Evolutionary conservation across 495 filamentous ascomycete genomes (phyloP).

Genomic region (Penicillium verhagenii): DNA sequence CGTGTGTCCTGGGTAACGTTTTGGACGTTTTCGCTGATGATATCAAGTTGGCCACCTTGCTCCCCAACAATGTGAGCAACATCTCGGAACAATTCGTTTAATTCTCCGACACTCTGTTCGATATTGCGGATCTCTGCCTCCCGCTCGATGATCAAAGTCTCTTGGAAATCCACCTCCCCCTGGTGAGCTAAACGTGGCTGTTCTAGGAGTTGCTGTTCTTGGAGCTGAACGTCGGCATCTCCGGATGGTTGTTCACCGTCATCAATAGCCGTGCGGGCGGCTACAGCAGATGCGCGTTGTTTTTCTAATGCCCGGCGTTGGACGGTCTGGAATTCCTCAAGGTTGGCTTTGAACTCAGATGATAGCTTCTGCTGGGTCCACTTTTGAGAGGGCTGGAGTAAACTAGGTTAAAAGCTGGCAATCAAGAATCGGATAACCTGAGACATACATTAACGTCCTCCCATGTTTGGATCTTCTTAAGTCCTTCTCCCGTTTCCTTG

Average conservation of each 20-base stretch:
- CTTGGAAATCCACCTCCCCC: conserved; percentile 97
- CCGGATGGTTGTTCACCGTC: conserved; percentile 43
- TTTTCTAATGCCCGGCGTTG: conserved; percentile 90
- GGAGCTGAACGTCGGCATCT: conserved; percentile 44
- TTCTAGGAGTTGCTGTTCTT: conserved; percentile 72
- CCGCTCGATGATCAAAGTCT: conserved; percentile 89
- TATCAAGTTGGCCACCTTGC: conserved; percentile 87
- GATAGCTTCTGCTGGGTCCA: conserved; percentile 95
- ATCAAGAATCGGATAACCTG: neutral
- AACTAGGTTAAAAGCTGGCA: conserved; percentile 10
- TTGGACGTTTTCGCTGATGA: conserved; percentile 84
- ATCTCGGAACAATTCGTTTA: conserved; percentile 96
- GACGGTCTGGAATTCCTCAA: conserved; percentile 85
- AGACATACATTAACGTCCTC: conserved; percentile 80
- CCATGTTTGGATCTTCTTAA: conserved; percentile 91
- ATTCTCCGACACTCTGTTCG: conserved; percentile 89
- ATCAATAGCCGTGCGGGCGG: conserved; percentile 72
- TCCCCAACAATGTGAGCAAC: conserved; percentile 94
- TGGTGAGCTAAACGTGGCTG: conserved; percentile 82
- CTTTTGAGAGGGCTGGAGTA: conserved; percentile 76
- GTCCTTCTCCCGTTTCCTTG: conserved; percentile 87
- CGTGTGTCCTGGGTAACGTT: conserved; percentile 73
- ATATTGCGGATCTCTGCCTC: conserved; percentile 96
- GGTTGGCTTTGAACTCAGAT: conserved; percentile 81
- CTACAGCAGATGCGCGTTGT: conserved; percentile 78